Conservation (phyloP, 179 eudicot species). For the Heliamphora pulchella region DNA sequence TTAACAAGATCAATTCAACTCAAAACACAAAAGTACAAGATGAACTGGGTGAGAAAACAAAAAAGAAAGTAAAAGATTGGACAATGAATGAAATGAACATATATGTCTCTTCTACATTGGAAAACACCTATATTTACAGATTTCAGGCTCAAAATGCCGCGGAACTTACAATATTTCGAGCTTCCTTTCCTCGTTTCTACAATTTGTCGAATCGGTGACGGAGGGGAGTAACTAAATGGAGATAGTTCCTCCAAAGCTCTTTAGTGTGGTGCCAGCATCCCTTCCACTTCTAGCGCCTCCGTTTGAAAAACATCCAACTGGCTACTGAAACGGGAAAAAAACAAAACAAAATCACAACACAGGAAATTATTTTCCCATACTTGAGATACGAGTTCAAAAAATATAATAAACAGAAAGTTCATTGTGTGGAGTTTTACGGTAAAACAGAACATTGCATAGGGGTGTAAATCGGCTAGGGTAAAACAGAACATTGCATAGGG, state of each 20-base stretch:
- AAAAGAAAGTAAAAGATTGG: not conserved
- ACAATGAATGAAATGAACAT: slow-evolving; percentile 29
- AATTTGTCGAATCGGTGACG: slow-evolving; percentile 5
- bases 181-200: not conserved
- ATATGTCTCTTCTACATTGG: not conserved
- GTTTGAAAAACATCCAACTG: not conserved
- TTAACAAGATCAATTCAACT: not conserved
- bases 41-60: not conserved
- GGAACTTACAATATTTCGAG: not conserved
- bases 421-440: not conserved
- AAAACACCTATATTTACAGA: slow-evolving; percentile 30
- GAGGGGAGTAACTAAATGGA: not conserved
- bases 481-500: not conserved
- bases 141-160: slow-evolving; percentile 23
- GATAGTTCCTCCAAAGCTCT: slow-evolving; percentile 10
- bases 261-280: not conserved
- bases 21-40: not conserved
- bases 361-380: not conserved
- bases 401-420: not conserved
- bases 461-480: not conserved
- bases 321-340: not conserved
- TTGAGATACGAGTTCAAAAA: not conserved
- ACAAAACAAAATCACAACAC: not conserved
- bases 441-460: not conserved
- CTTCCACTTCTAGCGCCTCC: not conserved